These are phyloP conservation scores for Ambrosia artemisiifolia DNA, from an alignment of 129 eudicot species.

Conservation along the genomic window DNA sequence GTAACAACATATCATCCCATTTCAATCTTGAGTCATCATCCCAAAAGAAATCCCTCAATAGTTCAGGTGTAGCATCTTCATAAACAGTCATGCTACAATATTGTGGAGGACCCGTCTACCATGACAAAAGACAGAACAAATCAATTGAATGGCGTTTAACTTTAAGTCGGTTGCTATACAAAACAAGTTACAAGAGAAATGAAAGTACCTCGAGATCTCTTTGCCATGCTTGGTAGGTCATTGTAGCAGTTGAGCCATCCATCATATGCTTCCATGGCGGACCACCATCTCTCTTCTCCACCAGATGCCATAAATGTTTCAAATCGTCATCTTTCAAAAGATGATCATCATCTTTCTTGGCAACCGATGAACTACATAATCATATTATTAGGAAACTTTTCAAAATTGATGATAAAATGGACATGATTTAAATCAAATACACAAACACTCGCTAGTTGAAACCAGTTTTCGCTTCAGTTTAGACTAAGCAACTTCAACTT, in stretches of 20 bases:
- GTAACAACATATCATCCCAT: conserved; percentile 88
- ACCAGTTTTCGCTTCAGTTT: not conserved
- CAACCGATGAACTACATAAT: conserved; percentile 46
- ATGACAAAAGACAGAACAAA: not conserved
- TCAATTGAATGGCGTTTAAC: not conserved
- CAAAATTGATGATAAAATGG: not conserved
- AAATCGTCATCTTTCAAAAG: conserved; percentile 55
- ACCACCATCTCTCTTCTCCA: conserved; percentile 89
- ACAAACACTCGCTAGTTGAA: not conserved
- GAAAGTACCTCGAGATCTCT: conserved; percentile 62
- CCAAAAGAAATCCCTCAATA: conserved; percentile 92
- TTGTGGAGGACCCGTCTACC: conserved; percentile 85
- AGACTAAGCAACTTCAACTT: not conserved
- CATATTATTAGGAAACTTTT: not conserved
- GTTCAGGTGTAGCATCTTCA: conserved; percentile 88
- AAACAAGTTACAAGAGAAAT: not conserved
- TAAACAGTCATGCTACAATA: conserved; percentile 76
- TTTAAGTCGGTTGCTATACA: not conserved
- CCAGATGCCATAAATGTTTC: conserved; percentile 59
- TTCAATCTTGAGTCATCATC: conserved; percentile 79
- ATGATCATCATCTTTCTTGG: conserved; percentile 38
- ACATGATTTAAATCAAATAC: not conserved
- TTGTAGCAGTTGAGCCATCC: conserved; percentile 55
- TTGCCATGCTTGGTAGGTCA: conserved; percentile 92
- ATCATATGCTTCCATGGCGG: conserved; percentile 89